Base-by-base conservation (phyloP, 169 alveolate genomes). In the Eimeria acervulina region DNA sequence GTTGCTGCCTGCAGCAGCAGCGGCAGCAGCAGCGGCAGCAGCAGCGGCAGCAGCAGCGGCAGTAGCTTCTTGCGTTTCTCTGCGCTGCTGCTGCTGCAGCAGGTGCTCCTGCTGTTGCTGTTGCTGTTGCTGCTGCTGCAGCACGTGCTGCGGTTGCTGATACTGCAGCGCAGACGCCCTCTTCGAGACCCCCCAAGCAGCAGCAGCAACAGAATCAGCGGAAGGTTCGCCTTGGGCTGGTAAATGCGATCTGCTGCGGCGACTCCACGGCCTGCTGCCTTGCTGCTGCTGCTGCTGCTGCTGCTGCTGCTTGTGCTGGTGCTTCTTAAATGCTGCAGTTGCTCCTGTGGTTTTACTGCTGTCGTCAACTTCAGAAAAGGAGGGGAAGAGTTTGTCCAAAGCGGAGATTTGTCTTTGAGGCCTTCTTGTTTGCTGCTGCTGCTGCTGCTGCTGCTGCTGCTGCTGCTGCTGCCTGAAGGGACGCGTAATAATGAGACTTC, bases 401-500 rank as follows among this genome's bases (percentile, higher is more conserved):
- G 17, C 15, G 15, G 78, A 66, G 8, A 31, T 31, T 28, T 26
- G 78, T 26, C 40, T 8, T 40, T 31, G 78, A 8, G 66, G 15
- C 66, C 66, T 55, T 17, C 55, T 47, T 5, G 19, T 47, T 7
- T 63, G 74, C n/a, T 33, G 80, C 38, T 33, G 80, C 80, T 68
- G 80, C 80, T n/a, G 80, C 80, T 68, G 80, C 44, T 68, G 80
- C 80, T 68, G 80, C 42, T 70, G 51, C 83, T 72, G 83, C 52
- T 72, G 83, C 83, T 72, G 83, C 83, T 72, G 83, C 83, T 31
- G 83, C 28, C 36, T 47, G 52, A 38, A 72, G 51, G 83, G 83
- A 17, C 52, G 83, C n/a, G n/a, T 38, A 31, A 31, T 28, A 5
- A 72, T 72, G 26, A 38, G 83, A 21, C 83, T 38, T 12, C 83